These are phyloP conservation scores for Aphanomyces cochlioides DNA, from an alignment of 352 stramenopile genomes.

Conservation along the genomic window DNA sequence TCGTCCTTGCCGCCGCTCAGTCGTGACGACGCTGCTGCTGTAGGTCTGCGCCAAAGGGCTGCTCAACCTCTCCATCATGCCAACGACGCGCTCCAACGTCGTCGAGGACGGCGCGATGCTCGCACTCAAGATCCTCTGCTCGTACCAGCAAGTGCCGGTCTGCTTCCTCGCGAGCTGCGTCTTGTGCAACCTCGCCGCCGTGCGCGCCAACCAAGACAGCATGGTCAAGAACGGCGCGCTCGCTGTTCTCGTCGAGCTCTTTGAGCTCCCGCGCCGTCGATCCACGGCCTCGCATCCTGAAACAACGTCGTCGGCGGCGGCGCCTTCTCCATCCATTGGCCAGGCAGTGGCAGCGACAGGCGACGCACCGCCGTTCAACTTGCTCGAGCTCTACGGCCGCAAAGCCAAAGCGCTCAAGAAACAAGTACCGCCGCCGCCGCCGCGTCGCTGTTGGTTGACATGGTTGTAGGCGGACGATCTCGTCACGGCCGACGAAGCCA, in stretches of 20 bases:
- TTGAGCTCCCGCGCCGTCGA: conserved; percentile 32
- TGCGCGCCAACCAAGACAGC: conserved; percentile 58
- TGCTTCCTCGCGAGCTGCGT: conserved; percentile 49
- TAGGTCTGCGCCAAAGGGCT: conserved; percentile 52
- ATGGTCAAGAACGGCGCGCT: conserved; percentile 59
- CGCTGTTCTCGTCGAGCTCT: conserved; percentile 47
- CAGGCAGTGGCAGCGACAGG: neutral
- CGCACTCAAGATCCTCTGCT: conserved; percentile 49
- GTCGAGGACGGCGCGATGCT: conserved; percentile 68
- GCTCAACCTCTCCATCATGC: conserved; percentile 75
- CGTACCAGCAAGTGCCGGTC: conserved; percentile 40
- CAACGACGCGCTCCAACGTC: conserved; percentile 62
- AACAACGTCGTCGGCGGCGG: neutral
- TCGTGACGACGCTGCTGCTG: neutral
- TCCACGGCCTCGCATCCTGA: conserved; percentile 10
- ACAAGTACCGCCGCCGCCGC: neutral
- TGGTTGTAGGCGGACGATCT: neutral
- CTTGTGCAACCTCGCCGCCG: conserved; percentile 55
- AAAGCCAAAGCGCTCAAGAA: conserved; percentile 13
- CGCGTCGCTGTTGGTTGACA: neutral
- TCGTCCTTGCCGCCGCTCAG: no score
- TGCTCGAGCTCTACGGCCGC: conserved; percentile 8
- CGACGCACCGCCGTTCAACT: conserved; percentile 32
- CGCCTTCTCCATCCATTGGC: neutral
- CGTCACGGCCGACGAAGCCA: conserved; percentile 11